These are phyloP conservation scores for Leccinum barrowsii DNA, from an alignment of 768 basidiomycete species.

Conservation along the genomic window DNA sequence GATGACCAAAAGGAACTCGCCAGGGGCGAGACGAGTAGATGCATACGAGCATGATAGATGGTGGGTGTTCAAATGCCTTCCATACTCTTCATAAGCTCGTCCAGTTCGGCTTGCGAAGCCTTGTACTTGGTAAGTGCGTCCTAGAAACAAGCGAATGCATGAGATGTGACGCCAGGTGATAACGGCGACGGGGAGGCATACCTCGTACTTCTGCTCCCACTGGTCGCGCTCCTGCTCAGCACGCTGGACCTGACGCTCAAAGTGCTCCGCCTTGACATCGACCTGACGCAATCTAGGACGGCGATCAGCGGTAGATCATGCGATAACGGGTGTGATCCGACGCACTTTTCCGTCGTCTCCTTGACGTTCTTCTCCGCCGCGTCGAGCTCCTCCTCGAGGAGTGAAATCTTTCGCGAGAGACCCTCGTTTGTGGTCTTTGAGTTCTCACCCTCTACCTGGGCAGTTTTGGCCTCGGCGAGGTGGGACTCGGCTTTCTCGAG, in stretches of 20 bases:
- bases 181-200: conserved; percentile 33
- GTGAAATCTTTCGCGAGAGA: conserved; percentile 77
- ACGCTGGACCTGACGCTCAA: conserved; percentile 85
- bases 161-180: not conserved
- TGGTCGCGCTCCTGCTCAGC: conserved; percentile 87
- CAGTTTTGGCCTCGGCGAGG: conserved; percentile 61
- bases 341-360: conserved; percentile 95
- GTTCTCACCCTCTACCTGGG: conserved; percentile 62
- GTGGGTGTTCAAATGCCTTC: conserved; percentile 49
- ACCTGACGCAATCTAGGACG: conserved; percentile 80
- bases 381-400: conserved; percentile 95
- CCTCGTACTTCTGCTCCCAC: conserved; percentile 96
- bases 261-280: conserved; percentile 98
- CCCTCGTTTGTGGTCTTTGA: conserved; percentile 71
- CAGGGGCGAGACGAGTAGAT: conserved; percentile 3
- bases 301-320: conserved; percentile 18
- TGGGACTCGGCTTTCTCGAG: conserved; percentile 69
- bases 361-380: conserved; percentile 94
- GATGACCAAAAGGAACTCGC: conserved; percentile 13
- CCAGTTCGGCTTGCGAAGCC: conserved; percentile 73
- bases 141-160: conserved; percentile 36
- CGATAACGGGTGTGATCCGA: conserved; percentile 19
- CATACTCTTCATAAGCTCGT: conserved; percentile 78
- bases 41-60: not conserved
- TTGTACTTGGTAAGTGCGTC: conserved; percentile 70